Conservation (phyloP, 139 green algal species). For the Chlamydomonas schloesseri region DNA sequence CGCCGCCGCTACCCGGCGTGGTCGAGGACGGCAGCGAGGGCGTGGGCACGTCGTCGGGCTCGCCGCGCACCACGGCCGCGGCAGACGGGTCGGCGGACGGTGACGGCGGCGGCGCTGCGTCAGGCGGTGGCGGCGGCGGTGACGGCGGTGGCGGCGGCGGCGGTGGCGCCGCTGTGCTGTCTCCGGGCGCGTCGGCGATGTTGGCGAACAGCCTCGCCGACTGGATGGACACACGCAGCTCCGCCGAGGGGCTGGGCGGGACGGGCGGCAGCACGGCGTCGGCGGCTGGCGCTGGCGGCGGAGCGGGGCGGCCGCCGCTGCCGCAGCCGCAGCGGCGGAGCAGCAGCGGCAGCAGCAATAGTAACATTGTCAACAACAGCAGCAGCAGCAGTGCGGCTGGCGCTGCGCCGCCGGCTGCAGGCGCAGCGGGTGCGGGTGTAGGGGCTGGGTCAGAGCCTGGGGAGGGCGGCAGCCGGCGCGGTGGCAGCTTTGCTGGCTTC, state of each 20-base stretch:
- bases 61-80: not conserved
- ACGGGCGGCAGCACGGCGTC: not conserved
- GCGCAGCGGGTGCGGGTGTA: no score
- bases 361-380: no score
- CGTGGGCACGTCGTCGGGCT: not conserved
- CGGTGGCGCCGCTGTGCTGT: not conserved
- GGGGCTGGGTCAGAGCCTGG: no score
- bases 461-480: no score
- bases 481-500: not conserved
- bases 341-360: no score
- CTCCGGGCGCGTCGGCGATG: not conserved
- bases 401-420: no score
- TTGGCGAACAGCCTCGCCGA: constrained; percentile 29
- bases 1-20: not conserved
- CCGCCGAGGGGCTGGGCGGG: no score
- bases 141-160: no score
- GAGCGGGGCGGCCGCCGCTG: no score
- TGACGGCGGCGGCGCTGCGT: not conserved
- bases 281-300: no score
- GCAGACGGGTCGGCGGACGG: not conserved
- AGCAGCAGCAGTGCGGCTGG: no score
- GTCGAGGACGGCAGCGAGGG: not conserved
- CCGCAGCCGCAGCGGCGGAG: not conserved
- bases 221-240: constrained; percentile 1
- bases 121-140: not conserved